Conservation (phyloP, 2,329 filamentous ascomycete species). For the Acephala macrosclerotiorum region DNA sequence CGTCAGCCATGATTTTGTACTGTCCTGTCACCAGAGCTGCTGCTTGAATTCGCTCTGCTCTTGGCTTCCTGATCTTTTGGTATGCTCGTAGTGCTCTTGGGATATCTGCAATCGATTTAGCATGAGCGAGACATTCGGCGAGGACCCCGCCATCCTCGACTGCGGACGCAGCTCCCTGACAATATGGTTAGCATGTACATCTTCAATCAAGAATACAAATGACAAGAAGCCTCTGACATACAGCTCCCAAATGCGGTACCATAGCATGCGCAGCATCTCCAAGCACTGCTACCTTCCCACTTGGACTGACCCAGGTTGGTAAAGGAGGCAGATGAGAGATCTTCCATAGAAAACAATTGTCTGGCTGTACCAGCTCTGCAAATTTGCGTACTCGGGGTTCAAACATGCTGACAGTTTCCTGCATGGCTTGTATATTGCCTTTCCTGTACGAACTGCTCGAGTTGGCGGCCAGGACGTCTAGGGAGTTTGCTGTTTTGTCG, state of each 20-base stretch:
- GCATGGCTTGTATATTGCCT: background rate
- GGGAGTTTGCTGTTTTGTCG: background rate
- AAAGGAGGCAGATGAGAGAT: conserved; percentile 12
- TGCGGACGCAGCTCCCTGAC: conserved; percentile 17
- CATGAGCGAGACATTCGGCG: conserved; percentile 15
- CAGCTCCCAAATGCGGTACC: conserved; percentile 19
- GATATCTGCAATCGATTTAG: conserved; percentile 1
- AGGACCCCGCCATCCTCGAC: conserved; percentile 18
- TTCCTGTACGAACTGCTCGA: conserved; percentile 8
- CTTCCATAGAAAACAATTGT: conserved; percentile 21
- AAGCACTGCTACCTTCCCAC: conserved; percentile 10
- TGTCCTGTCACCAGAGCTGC: conserved; percentile 11
- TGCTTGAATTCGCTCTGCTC: conserved; percentile 19
- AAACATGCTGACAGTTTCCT: background rate
- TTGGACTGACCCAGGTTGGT: conserved; percentile 10
- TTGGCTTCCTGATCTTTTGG: conserved; percentile 8
- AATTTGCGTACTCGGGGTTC: conserved; percentile 14
- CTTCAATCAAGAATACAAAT: no score
- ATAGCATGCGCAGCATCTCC: conserved; percentile 20
- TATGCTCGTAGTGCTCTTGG: conserved; percentile 1
- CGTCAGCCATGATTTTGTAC: conserved; percentile 17
- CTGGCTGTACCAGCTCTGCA: conserved; percentile 1
- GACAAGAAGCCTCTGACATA: background rate
- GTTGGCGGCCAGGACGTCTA: conserved; percentile 14
- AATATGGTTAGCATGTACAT: background rate